Evolutionary conservation across 2,329 filamentous ascomycete species (phyloP).

Genomic region (Talaromyces amestolkiae): DNA sequence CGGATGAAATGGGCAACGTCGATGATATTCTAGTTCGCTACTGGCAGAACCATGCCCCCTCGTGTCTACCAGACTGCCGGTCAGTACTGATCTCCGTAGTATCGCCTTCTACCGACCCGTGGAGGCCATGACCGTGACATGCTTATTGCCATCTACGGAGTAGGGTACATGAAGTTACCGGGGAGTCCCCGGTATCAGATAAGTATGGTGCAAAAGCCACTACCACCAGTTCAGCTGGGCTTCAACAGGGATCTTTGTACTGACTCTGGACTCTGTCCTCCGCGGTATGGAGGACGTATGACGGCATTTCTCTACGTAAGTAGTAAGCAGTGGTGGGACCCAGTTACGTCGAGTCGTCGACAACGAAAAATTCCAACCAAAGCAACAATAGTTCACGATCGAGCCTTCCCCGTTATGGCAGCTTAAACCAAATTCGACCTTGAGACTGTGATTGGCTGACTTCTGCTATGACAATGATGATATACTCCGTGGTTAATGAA

Average conservation of each 20-base stretch:
- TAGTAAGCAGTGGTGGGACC: neutral
- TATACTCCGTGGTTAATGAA: neutral
- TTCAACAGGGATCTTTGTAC: neutral
- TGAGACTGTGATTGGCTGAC: neutral
- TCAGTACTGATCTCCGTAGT: neutral
- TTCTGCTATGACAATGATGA: neutral
- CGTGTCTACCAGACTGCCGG: neutral
- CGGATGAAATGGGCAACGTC: neutral
- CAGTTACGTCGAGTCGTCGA: neutral
- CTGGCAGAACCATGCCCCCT: neutral
- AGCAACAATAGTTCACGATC: neutral
- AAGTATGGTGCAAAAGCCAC: neutral
- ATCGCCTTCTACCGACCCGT: neutral
- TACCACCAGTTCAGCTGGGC: conserved; percentile 5
- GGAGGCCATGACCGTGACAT: neutral
- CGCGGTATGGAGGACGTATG: neutral
- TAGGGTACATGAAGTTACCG: neutral
- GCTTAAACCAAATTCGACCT: neutral
- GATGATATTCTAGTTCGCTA: neutral
- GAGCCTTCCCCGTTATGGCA: neutral
- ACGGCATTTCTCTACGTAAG: neutral
- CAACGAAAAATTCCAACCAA: neutral
- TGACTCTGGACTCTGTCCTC: neutral
- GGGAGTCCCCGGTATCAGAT: neutral
- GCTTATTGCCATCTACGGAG: neutral